phyloP scores from a whole-genome alignment of 2,329 filamentous ascomycete genomes.

The Calycina marina region DNA sequence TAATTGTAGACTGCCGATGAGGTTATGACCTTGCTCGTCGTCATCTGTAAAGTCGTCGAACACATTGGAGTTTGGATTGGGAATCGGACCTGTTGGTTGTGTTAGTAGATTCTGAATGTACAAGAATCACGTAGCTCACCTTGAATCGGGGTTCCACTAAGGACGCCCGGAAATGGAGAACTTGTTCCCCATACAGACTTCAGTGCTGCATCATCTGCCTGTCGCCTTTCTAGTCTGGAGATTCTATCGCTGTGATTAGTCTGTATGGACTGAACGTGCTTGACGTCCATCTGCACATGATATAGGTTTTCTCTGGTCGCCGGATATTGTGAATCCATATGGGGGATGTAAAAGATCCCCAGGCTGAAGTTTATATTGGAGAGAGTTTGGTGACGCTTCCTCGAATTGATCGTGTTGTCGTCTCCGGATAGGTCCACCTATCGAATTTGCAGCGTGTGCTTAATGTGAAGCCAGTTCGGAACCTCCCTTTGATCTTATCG shows the following conservation, averaged over 20 bases:
- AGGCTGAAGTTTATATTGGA: too few relatives aligned
- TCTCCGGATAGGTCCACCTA: too few relatives aligned
- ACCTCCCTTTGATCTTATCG: too few relatives aligned
- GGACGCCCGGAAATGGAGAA: slow-evolving; percentile 77
- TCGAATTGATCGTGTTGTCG: too few relatives aligned
- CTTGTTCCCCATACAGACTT: slow-evolving; percentile 87
- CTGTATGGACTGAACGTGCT: slow-evolving; percentile 50
- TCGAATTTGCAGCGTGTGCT: too few relatives aligned
- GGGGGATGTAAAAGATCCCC: too few relatives aligned
- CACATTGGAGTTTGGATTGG: slow-evolving; percentile 66
- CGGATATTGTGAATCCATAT: slow-evolving; percentile 52
- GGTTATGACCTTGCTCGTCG: slow-evolving; percentile 62
- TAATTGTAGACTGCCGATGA: slow-evolving; percentile 68
- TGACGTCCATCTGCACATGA: slow-evolving; percentile 56
- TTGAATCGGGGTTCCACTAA: slow-evolving; percentile 74
- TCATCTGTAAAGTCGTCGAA: slow-evolving; percentile 70
- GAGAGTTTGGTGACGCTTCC: too few relatives aligned
- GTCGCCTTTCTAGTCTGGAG: slow-evolving; percentile 47
- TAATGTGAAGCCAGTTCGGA: too few relatives aligned
- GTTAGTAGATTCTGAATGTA: too few relatives aligned
- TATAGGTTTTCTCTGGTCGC: slow-evolving; percentile 50
- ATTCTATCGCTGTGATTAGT: slow-evolving; percentile 47
- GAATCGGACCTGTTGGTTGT: slow-evolving; percentile 50
- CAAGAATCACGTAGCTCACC: too few relatives aligned
- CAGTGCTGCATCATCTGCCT: slow-evolving; percentile 50